Evolutionary conservation across 306 rosid species (phyloP), one percentile per base, ranked within the genome.

Genomic region (Cucumis hystrix): DNA sequence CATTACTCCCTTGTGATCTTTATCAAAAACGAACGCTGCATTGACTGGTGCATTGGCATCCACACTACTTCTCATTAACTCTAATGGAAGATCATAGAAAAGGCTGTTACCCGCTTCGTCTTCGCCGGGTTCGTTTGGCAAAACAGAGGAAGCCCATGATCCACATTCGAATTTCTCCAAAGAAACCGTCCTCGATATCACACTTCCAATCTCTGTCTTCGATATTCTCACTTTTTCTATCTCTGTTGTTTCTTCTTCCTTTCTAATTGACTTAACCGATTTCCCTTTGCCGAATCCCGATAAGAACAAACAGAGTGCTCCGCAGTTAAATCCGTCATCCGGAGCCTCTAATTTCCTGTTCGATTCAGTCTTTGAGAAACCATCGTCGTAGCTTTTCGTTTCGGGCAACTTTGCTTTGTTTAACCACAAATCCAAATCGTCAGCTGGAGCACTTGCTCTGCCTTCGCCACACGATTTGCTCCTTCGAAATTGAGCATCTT

Each of bases 121-220:
- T 2, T 87, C 92, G 63, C 82, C 92, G 18, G 17, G 43, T 52
- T 88, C 85, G 74, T 72, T 78, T 15, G 75, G 59, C 57, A 84
- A 14, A 57, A 87, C 89, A 7, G 93, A 86, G 28, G 97, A 87
- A 73, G 98, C 93, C 98, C 98, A 95, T 0, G 97, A 95, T 3
- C 97, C 98, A 28, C 98, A 95, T 74, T 95, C 98, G 77, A 95
- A 95, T 40, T 88, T 90, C 78, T 95, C 97, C 81, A 95, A 17
- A 4, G 97, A 95, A 49, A 90, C 93, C 17, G 90, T 88, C 47
- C 97, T 83, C 0, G 96, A 89, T 25, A 90, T 85, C 64, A 63
- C 83, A 58, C 64, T 70, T 45, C 72, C 82, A 7, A 28, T 79
- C 16, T 76, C 67, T 15, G 73, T 66, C 51, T 15, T 66, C 16